Evolutionary conservation across 352 stramenopile genomes (phyloP).

Genomic region (Albugo candida): DNA sequence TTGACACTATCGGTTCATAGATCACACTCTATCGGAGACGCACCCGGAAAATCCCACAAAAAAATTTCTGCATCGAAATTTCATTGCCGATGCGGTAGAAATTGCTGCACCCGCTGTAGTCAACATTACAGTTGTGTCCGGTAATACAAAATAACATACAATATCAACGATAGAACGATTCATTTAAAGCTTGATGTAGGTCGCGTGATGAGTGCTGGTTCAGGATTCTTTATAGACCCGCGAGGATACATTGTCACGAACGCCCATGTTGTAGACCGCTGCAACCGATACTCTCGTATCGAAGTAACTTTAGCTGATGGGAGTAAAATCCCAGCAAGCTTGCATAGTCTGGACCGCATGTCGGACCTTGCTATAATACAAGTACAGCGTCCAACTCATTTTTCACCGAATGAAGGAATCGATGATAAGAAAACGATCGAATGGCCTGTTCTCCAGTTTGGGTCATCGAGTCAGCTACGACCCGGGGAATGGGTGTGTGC

Average conservation of each 20-base stretch:
- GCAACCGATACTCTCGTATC: conserved; percentile 67
- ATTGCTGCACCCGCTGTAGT: conserved; percentile 77
- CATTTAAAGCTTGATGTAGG: no score
- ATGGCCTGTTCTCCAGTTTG: conserved; percentile 54
- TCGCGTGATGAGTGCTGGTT: no score
- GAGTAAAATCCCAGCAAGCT: conserved; percentile 41
- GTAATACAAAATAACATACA: no score
- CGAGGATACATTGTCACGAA: conserved; percentile 85
- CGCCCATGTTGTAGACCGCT: conserved; percentile 76
- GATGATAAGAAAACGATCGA: conserved; percentile 22
- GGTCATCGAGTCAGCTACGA: conserved; percentile 53
- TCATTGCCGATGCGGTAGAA: conserved; percentile 79
- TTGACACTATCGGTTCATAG: no score
- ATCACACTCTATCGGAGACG: no score
- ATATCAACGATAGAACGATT: no score
- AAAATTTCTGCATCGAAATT: no score
- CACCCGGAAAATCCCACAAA: no score
- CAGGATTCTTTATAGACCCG: conserved; percentile 80
- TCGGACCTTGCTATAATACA: conserved; percentile 85
- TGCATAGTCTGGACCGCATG: conserved; percentile 73
- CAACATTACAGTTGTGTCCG: conserved; percentile 70
- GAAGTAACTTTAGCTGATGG: conserved; percentile 74
- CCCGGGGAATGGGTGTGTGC: conserved; percentile 85
- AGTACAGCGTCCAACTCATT: no score
- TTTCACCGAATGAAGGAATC: no score